Evolutionary conservation across 2,329 filamentous ascomycete species (phyloP).

Genomic region (Stachybotrys chartarum): DNA sequence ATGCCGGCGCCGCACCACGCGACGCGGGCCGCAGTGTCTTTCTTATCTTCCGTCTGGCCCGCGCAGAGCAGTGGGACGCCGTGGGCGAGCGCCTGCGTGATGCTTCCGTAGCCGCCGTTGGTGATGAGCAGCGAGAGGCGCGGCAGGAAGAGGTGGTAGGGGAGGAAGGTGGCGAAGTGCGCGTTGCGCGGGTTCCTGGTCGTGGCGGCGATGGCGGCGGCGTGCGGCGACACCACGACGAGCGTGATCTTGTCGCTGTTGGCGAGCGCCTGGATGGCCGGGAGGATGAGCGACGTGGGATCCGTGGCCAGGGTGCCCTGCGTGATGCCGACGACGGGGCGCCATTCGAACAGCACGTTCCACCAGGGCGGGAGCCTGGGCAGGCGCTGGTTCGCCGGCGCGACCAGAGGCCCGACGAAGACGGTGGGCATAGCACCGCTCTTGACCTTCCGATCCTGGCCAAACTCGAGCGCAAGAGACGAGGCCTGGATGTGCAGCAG

Average conservation of each 20-base stretch:
- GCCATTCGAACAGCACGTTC: slow-evolving; percentile 17
- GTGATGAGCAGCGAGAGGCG: slow-evolving; percentile 25
- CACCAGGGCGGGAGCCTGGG: slow-evolving; percentile 23
- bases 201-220: slow-evolving; percentile 14
- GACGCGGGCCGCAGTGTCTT: slow-evolving; percentile 26
- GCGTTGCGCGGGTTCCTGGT: slow-evolving; percentile 17
- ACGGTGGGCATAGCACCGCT: slow-evolving; percentile 11
- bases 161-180: slow-evolving; percentile 24
- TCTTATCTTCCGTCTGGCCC: slow-evolving; percentile 28
- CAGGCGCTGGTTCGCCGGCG: slow-evolving; percentile 5
- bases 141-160: slow-evolving; percentile 26
- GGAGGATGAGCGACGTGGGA: slow-evolving; percentile 27
- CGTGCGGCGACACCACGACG: slow-evolving; percentile 24
- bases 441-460: slow-evolving; percentile 13
- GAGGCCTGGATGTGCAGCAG: slow-evolving; percentile 31
- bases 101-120: slow-evolving; percentile 29
- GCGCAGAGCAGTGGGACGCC: slow-evolving; percentile 26
- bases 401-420: slow-evolving; percentile 28
- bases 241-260: slow-evolving; percentile 18
- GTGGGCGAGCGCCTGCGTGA: slow-evolving; percentile 27
- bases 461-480: slow-evolving; percentile 23
- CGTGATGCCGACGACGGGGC: slow-evolving; percentile 25
- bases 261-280: slow-evolving; percentile 24
- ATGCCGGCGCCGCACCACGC: slow-evolving; percentile 23
- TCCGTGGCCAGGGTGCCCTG: slow-evolving; percentile 30